Evolutionary conservation across 352 stramenopile genomes (phyloP), one percentile per base, ranked within the genome.

Genomic region (Achlya hypogyna): DNA sequence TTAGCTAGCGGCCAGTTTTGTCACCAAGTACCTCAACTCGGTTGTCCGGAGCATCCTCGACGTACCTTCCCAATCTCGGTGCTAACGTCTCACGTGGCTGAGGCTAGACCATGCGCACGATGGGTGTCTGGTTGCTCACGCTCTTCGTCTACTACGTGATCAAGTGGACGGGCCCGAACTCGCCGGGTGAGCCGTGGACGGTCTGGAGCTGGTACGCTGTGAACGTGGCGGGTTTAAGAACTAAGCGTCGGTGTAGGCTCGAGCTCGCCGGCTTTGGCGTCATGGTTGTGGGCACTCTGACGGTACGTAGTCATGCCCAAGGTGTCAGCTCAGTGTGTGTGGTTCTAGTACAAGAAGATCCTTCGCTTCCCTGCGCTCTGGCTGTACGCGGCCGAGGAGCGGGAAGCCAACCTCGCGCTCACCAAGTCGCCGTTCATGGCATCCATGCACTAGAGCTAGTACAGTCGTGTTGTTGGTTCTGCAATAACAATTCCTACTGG

Each of bases 31-130:
- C 65, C 72, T 93, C 16, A 90, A 81, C 29, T 79, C 82, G 0
- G 81, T 91, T 71, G 88, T 93, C 75, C 82, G 84, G 45, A 89
- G 79, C 69, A 93, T 93, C 54, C 69, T 76, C 43, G 84, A 91
- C 79, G 82, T 91, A 62, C n/a, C 69, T 63, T 70, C 3, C 5
- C 20, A 28, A 63, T 72, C 16, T 51, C 22, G 28, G 4, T 42
- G 35, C 27, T 23, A 8, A 51, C 14, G 18, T 54, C 23, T 43
- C 32, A 35, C 45, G 31, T 62, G n/a, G 31, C 12, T 58, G 20
- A 49, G 12, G 25, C 27, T 53, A 91, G 84, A 90, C 81, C n/a
- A 72, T 89, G 28, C 79, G 84, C 27, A 93, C 84, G 34, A 75
- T 93, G 16, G 81, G 84, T 4, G 84, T 93, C 31, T 93, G 84